Evolutionary conservation across 2,329 filamentous ascomycete genomes (phyloP).

Genomic region (Exutisphaerella laricina): DNA sequence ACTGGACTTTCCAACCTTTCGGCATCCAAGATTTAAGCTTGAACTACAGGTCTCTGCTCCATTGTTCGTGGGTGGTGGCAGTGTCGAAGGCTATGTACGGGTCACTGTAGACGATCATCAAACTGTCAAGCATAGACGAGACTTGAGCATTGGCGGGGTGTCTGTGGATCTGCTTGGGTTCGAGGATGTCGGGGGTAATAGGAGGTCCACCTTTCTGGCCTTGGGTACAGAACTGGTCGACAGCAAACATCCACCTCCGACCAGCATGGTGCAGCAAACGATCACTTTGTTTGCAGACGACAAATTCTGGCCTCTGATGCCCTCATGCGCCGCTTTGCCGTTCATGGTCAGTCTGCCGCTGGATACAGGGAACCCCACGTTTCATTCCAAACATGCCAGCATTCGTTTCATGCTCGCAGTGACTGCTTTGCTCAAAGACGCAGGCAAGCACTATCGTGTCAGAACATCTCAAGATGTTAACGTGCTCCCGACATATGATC

Average conservation of each 20-base stretch:
- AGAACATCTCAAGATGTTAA: conserved; percentile 47
- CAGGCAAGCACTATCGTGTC: conserved; percentile 46
- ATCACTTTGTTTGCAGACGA: conserved; percentile 35
- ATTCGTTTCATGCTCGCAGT: conserved; percentile 48
- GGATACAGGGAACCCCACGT: conserved; percentile 51
- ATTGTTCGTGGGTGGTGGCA: conserved; percentile 52
- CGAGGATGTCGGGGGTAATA: conserved; percentile 45
- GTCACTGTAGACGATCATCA: conserved; percentile 46
- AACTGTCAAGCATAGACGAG: conserved; percentile 39
- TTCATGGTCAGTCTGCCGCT: conserved; percentile 51
- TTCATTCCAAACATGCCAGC: conserved; percentile 46
- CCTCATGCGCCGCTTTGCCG: conserved; percentile 44
- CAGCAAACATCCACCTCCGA: conserved; percentile 45
- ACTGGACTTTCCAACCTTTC: conserved; percentile 45
- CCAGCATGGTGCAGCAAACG: conserved; percentile 45
- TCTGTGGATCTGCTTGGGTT: conserved; percentile 49
- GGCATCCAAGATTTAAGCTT: conserved; percentile 46
- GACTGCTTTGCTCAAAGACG: conserved; percentile 45
- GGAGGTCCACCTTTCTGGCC: conserved; percentile 47
- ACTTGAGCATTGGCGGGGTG: conserved; percentile 45
- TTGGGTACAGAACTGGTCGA: conserved; percentile 50
- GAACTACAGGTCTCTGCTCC: conserved; percentile 47
- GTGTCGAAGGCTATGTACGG: conserved; percentile 47
- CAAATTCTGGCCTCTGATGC: conserved; percentile 46
- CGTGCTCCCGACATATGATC: conserved; percentile 51